phyloP scores from a whole-genome alignment of 345 rosid genomes.

The sweet orange (Citrus sinensis) region DNA sequence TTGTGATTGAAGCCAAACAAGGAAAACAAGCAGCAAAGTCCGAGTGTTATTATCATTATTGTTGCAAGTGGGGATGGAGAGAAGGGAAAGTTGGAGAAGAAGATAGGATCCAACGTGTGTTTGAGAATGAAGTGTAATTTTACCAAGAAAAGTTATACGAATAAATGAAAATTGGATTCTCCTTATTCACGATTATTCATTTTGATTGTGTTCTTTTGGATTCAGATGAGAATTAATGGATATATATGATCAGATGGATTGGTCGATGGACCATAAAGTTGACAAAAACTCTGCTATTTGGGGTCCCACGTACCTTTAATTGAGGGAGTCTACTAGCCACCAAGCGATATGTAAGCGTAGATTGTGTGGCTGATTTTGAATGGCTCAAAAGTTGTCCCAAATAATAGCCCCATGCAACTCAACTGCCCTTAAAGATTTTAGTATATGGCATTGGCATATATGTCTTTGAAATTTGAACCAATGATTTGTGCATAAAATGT shows the following conservation, averaged over 20 bases:
- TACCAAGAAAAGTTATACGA: background rate
- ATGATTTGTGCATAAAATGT: slow-evolving; percentile 1
- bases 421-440: background rate
- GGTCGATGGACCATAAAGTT: background rate
- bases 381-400: slow-evolving; percentile 11
- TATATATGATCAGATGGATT: background rate
- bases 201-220: background rate
- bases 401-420: background rate
- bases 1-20: slow-evolving; percentile 17
- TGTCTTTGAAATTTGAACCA: background rate
- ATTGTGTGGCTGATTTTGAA: slow-evolving; percentile 6
- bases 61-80: slow-evolving; percentile 14
- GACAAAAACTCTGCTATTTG: background rate
- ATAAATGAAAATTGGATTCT: too few species aligned
- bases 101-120: slow-evolving; percentile 30
- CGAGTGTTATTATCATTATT: background rate
- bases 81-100: slow-evolving; percentile 12
- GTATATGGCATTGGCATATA: background rate
- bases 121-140: slow-evolving; percentile 13
- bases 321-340: background rate
- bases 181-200: background rate
- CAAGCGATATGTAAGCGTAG: background rate
- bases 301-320: background rate
- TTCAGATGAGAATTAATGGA: background rate
- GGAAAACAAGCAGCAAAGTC: background rate